Evolutionary conservation across 169 alveolate species (phyloP), one percentile per base, ranked within the genome.

Genomic region (Eimeria acervulina): DNA sequence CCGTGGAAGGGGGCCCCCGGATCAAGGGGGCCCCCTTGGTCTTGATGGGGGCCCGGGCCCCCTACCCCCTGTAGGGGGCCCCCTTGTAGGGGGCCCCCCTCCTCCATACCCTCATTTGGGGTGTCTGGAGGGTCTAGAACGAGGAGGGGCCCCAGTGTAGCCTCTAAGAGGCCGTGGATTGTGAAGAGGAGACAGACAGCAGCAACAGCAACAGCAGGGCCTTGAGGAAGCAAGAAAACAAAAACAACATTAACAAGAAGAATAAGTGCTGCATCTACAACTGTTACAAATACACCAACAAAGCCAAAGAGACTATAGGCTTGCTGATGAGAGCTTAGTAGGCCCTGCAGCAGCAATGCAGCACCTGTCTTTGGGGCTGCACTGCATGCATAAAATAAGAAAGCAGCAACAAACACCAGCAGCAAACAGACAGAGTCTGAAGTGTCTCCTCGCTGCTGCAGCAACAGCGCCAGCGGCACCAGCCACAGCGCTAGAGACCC

Each of bases 351-450:
- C 89, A 95, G 95, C 10, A 81, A 36, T 40, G 97, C 92, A 63
- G 90, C 89, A 28, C 97, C 97, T 42, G 90, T 59, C 51, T 95
- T 95, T 0, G 97, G 97, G 1, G 95, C 95, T 31, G 95, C 83
- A 31, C 93, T 87, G 94, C 78, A 95, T 8, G 76, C 90, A 52
- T 85, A 95, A 76, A 95, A 95, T 55, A 74, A 2, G 68, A 95
- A 88, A 47, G 84, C 74, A 23, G 93, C 59, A n/a, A 74, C 51
- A 76, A 76, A 55, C 38, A 68, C 68, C 33, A 88, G 74, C 2
- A 47, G 78, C 68, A 63, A 42, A n/a, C 76, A 63, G 33, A 28
- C 36, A 74, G 51, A 8, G 63, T 26, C 12, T 12, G 95, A 74
- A 26, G 70, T 84, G 8, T 26, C 68, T 42, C 36, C 40, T 36